phyloP scores from a whole-genome alignment of 2,329 filamentous ascomycete species.

The Pseudopithomyces maydicus region DNA sequence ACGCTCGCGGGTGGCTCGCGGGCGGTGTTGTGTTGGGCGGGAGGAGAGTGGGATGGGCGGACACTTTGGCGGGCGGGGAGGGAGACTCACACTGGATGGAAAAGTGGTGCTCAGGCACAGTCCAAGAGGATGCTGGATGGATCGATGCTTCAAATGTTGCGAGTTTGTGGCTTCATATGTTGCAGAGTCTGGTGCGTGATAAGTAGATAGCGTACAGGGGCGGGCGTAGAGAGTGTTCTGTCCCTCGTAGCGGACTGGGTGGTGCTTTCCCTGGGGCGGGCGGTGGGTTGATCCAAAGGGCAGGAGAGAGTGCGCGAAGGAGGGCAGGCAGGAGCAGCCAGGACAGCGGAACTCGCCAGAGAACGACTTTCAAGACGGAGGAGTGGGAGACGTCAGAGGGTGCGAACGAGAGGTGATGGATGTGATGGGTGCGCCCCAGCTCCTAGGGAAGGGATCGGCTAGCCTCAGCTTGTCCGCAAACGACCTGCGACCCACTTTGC shows the following conservation, averaged over 20 bases:
- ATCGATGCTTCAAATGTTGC: slow-evolving; percentile 37
- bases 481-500: slow-evolving; percentile 22
- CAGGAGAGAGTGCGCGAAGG: slow-evolving; percentile 45
- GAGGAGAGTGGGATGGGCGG: slow-evolving; percentile 29
- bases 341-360: slow-evolving; percentile 22
- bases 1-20: slow-evolving; percentile 1
- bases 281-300: slow-evolving; percentile 31
- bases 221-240: slow-evolving; percentile 25
- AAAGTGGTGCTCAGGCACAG: slow-evolving; percentile 21
- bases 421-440: slow-evolving; percentile 18
- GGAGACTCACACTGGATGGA: slow-evolving; percentile 33
- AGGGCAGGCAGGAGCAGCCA: slow-evolving; percentile 37
- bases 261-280: slow-evolving; percentile 38
- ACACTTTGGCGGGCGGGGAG: slow-evolving; percentile 24
- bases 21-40: too few species aligned
- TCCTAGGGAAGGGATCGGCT: slow-evolving; percentile 28
- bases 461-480: slow-evolving; percentile 7
- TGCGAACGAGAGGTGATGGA: slow-evolving; percentile 17
- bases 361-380: slow-evolving; percentile 10
- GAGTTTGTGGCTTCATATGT: slow-evolving; percentile 15
- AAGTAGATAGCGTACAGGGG: slow-evolving; percentile 43
- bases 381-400: slow-evolving; percentile 10
- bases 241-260: slow-evolving; percentile 5
- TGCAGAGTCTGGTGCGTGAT: slow-evolving; percentile 26
- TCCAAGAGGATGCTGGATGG: slow-evolving; percentile 35